Conservation (phyloP, 1,139 yeast genomes). For the Saccharomyces pastorianus region DNA sequence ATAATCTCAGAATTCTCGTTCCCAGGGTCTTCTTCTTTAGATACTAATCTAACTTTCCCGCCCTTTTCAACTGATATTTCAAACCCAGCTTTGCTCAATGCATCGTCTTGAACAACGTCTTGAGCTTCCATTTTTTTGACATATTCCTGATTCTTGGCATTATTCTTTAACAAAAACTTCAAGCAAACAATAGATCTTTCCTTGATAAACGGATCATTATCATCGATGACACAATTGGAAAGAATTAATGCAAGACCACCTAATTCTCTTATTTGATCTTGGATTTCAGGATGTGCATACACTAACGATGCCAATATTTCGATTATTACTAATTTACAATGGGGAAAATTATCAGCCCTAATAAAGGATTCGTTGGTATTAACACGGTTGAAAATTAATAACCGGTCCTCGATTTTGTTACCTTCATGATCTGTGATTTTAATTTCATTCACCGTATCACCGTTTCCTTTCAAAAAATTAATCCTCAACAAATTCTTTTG, state of each 20-base stretch:
- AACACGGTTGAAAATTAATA: constrained; percentile 12
- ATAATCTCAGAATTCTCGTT: neutral
- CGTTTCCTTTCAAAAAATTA: constrained; percentile 20
- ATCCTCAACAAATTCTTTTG: constrained; percentile 41
- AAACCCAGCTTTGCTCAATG: constrained; percentile 48
- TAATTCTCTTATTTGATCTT: constrained; percentile 55
- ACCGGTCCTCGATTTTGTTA: constrained; percentile 20
- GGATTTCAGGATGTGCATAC: constrained; percentile 46
- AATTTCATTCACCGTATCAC: constrained; percentile 29
- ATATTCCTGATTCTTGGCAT: constrained; percentile 61
- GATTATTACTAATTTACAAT: constrained; percentile 50
- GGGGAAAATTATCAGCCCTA: constrained; percentile 43
- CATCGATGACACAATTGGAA: constrained; percentile 79
- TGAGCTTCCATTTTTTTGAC: constrained; percentile 59
- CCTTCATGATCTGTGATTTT: constrained; percentile 27
- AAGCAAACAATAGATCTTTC: constrained; percentile 79
- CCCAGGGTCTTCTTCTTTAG: constrained; percentile 14
- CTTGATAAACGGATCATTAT: constrained; percentile 78
- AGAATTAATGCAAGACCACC: constrained; percentile 68
- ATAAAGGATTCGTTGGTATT: constrained; percentile 18
- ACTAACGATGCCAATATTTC: constrained; percentile 54
- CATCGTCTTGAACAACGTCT: constrained; percentile 43
- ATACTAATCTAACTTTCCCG: constrained; percentile 43
- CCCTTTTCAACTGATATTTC: constrained; percentile 45
- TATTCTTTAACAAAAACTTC: constrained; percentile 55